Evolutionary conservation across 495 filamentous ascomycete genomes (phyloP).

Genomic region (Penicillium dipodomyicola): DNA sequence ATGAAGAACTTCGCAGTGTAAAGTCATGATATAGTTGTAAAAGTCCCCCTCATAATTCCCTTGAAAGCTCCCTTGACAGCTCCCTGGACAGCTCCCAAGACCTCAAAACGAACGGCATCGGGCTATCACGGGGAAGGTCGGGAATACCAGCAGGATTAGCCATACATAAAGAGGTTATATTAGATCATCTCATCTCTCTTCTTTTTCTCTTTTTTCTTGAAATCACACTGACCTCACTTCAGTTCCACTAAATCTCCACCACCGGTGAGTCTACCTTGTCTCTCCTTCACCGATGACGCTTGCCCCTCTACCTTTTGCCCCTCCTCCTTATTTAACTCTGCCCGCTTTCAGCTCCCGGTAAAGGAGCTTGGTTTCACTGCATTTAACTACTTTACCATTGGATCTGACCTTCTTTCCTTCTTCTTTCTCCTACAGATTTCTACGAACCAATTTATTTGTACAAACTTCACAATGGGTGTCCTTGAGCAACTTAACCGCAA

Average conservation of each 20-base stretch:
- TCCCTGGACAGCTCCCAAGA: not conserved
- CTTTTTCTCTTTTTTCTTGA: constrained; percentile 7
- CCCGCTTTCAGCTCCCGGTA: constrained; percentile 34
- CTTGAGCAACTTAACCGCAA: constrained; percentile 69
- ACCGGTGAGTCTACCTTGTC: constrained; percentile 23
- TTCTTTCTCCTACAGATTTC: constrained; percentile 14
- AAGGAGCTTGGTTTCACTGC: constrained; percentile 12
- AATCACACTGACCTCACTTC: constrained; percentile 30
- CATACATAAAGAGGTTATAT: constrained; percentile 10
- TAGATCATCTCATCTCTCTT: not conserved
- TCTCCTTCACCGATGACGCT: constrained; percentile 30
- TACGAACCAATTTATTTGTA: constrained; percentile 2
- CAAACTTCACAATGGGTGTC: constrained; percentile 57
- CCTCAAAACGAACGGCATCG: not conserved
- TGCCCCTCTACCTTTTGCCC: constrained; percentile 26
- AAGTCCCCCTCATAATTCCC: not conserved
- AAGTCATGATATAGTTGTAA: not conserved
- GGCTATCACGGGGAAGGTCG: constrained; percentile 10
- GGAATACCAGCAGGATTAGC: constrained; percentile 3
- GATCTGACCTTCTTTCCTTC: constrained; percentile 10
- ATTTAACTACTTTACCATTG: constrained; percentile 7
- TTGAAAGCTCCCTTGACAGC: not conserved
- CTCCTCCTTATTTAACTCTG: constrained; percentile 21
- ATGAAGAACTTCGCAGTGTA: not conserved
- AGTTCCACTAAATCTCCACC: constrained; percentile 18